phyloP scores from a whole-genome alignment of 495 filamentous ascomycete genomes.

The Mytilinidion resinicola region DNA sequence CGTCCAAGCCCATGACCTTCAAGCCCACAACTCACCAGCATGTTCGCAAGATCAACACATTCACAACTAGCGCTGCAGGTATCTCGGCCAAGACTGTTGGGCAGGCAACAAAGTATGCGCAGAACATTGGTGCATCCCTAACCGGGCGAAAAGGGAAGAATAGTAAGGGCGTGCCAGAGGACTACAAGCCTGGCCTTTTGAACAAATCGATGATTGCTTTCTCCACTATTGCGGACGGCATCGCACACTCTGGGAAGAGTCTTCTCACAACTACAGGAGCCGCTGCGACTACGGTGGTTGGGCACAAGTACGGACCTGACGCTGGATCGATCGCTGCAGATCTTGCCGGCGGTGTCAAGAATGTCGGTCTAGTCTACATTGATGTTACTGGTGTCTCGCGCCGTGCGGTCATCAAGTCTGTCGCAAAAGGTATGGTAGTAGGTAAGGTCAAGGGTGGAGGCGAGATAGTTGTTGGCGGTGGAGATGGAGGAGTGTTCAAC shows the following conservation, averaged over 20 bases:
- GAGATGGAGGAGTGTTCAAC: slow-evolving; percentile 55
- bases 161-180: slow-evolving; percentile 46
- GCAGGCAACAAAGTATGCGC: slow-evolving; percentile 69
- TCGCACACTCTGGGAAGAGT: slow-evolving; percentile 73
- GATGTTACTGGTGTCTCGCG: slow-evolving; percentile 89
- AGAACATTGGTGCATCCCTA: slow-evolving; percentile 77
- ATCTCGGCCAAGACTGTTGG: slow-evolving; percentile 83
- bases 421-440: slow-evolving; percentile 98
- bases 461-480: slow-evolving; percentile 77
- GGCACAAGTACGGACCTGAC: slow-evolving; percentile 77
- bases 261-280: slow-evolving; percentile 65
- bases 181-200: slow-evolving; percentile 81
- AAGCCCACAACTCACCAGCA: slow-evolving; percentile 75
- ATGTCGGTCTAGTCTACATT: slow-evolving; percentile 96
- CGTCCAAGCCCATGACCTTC: slow-evolving; percentile 75
- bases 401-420: slow-evolving; percentile 78
- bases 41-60: slow-evolving; percentile 75
- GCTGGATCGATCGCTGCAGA: slow-evolving; percentile 66
- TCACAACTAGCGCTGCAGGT: slow-evolving; percentile 68
- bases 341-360: slow-evolving; percentile 81
- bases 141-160: slow-evolving; percentile 55
- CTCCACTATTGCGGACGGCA: slow-evolving; percentile 86
- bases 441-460: slow-evolving; percentile 77
- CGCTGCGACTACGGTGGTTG: slow-evolving; percentile 73
- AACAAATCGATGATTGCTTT: slow-evolving; percentile 97